A percentile compares a stretch with the other conserved stretches of the same genome.
Evolutionary conservation across 208 protist species (phyloP).

Genomic region (Crithidia fasciculata): DNA sequence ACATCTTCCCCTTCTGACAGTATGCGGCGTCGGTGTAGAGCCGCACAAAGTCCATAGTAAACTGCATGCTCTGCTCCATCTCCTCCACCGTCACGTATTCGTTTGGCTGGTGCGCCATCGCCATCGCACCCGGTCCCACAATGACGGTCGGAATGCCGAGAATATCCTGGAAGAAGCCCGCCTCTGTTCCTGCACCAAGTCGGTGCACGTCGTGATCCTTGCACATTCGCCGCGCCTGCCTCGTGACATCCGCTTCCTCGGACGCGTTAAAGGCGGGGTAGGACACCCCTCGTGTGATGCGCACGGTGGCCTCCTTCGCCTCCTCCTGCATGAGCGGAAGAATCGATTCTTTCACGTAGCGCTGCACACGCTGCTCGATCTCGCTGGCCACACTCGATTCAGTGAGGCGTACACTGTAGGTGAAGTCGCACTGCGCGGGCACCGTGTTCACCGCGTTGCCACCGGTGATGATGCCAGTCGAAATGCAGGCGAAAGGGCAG

Average conservation of each 20-base stretch:
- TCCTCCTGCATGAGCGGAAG: conserved; percentile 38
- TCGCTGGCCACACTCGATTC: neutral
- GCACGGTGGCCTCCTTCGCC: conserved; percentile 25
- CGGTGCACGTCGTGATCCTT: neutral
- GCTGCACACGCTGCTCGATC: conserved; percentile 29
- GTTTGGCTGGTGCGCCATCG: conserved; percentile 45
- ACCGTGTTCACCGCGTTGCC: conserved; percentile 57
- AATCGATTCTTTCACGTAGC: conserved; percentile 29
- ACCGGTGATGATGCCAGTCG: conserved; percentile 43
- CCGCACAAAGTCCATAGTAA: conserved; percentile 1
- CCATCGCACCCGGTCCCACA: conserved; percentile 46
- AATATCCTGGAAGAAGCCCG: conserved; percentile 48
- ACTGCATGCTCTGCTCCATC: conserved; percentile 2
- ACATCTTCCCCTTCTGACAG: neutral
- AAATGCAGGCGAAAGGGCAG: conserved; percentile 33
- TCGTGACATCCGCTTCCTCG: neutral
- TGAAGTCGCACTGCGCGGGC: conserved; percentile 43
- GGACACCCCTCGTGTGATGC: neutral
- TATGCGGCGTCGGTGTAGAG: neutral
- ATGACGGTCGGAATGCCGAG: conserved; percentile 39
- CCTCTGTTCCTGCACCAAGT: conserved; percentile 38
- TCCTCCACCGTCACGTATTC: conserved; percentile 32
- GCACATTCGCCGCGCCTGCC: neutral
- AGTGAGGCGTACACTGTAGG: conserved; percentile 41
- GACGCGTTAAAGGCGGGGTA: neutral